phyloP scores from a whole-genome alignment of 2,329 filamentous ascomycete species.

The Ambrosiella beaveri region DNA sequence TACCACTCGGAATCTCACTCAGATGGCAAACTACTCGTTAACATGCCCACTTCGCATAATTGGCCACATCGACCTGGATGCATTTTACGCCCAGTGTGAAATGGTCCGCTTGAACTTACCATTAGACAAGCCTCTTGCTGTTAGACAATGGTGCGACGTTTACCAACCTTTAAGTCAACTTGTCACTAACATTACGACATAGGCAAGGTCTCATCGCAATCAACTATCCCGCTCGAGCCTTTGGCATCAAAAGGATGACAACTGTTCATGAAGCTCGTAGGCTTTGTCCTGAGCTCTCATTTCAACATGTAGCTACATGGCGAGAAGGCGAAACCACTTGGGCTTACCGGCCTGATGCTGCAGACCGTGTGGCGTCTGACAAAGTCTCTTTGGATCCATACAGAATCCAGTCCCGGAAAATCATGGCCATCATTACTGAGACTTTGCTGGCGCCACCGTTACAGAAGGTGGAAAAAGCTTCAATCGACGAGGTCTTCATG shows the following conservation, averaged over 20 bases:
- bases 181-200: slow-evolving; percentile 13
- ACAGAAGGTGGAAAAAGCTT: slow-evolving; percentile 77
- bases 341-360: slow-evolving; percentile 75
- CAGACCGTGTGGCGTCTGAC: slow-evolving; percentile 62
- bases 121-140: slow-evolving; percentile 66
- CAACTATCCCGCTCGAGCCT: slow-evolving; percentile 79
- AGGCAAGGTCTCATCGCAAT: slow-evolving; percentile 87
- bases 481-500: slow-evolving; percentile 89
- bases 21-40: slow-evolving; percentile 53
- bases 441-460: slow-evolving; percentile 46
- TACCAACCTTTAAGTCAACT: neutral
- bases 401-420: slow-evolving; percentile 65
- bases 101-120: slow-evolving; percentile 65
- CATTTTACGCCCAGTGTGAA: slow-evolving; percentile 95
- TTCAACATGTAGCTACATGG: slow-evolving; percentile 92
- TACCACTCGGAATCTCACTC: slow-evolving; percentile 66
- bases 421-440: slow-evolving; percentile 63
- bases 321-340: slow-evolving; percentile 80
- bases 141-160: slow-evolving; percentile 66
- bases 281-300: slow-evolving; percentile 64
- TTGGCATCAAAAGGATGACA: slow-evolving; percentile 64
- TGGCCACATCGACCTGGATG: slow-evolving; percentile 87
- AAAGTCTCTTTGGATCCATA: slow-evolving; percentile 95
- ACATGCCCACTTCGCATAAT: slow-evolving; percentile 70
- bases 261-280: slow-evolving; percentile 68